Evolutionary conservation across 805 yeast genomes (phyloP).

Genomic region (Myxozyma monticola): DNA sequence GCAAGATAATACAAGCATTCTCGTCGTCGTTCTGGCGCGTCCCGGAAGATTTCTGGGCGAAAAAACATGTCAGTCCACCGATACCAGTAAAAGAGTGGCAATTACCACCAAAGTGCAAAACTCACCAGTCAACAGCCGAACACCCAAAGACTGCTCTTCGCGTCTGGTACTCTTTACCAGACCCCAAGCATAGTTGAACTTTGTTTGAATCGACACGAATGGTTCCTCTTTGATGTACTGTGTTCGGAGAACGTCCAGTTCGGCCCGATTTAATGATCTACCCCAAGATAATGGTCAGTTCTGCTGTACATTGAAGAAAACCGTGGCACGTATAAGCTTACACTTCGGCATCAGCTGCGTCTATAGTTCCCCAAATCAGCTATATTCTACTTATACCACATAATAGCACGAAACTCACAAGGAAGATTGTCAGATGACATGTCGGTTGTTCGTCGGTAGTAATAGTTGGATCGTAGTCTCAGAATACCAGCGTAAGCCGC

Average conservation of each 20-base stretch:
- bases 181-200: conserved; percentile 97
- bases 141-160: conserved; percentile 74
- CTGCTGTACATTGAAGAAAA: not conserved
- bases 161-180: conserved; percentile 67
- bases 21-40: conserved; percentile 77
- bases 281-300: not conserved
- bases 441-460: no score
- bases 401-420: conserved; percentile 3
- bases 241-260: conserved; percentile 69
- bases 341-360: conserved; percentile 35
- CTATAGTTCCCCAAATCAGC: conserved; percentile 14
- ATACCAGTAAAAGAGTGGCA: not conserved
- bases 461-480: no score
- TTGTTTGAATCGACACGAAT: conserved; percentile 74
- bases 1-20: conserved; percentile 87
- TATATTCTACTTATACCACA: not conserved
- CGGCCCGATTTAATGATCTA: conserved; percentile 42
- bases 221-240: conserved; percentile 84
- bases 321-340: no score
- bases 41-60: conserved; percentile 52
- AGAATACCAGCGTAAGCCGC: no score
- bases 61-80: not conserved
- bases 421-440: conserved; percentile 14
- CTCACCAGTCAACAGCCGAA: conserved; percentile 64
- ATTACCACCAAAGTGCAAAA: not conserved